Conservation (phyloP, 306 rosid species). For the Geum urbanum region DNA sequence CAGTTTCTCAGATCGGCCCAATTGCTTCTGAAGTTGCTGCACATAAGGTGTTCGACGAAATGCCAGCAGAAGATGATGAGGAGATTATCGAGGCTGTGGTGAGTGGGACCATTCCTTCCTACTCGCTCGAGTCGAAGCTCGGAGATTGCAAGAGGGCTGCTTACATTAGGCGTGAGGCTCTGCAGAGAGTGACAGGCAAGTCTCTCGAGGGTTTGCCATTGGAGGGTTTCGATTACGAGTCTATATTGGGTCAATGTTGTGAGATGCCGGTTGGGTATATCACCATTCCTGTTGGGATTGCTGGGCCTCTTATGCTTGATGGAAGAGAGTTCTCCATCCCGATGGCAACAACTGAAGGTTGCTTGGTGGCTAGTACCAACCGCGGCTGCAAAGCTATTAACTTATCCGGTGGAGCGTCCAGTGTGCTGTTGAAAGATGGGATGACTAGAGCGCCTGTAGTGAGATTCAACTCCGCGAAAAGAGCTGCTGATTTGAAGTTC, state of each 20-base stretch:
- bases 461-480: conserved; percentile 50
- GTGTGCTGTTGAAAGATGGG: conserved; percentile 56
- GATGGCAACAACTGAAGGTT: conserved; percentile 87
- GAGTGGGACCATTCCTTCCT: conserved; percentile 22
- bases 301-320: conserved; percentile 69
- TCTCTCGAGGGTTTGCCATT: conserved; percentile 51
- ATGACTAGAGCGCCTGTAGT: conserved; percentile 89
- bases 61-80: conserved; percentile 35
- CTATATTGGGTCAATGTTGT: conserved; percentile 80
- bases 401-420: conserved; percentile 65
- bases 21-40: conserved; percentile 8
- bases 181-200: conserved; percentile 47
- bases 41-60: conserved; percentile 11
- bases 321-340: conserved; percentile 69
- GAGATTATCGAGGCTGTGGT: conserved; percentile 51
- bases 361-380: conserved; percentile 73
- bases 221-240: conserved; percentile 65
- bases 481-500: conserved; percentile 65
- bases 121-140: conserved; percentile 23
- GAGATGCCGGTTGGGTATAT: conserved; percentile 82
- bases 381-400: conserved; percentile 78
- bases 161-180: conserved; percentile 42
- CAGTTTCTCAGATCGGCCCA: no score
- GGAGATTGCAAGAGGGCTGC: conserved; percentile 25
- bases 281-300: conserved; percentile 85